Evolutionary conservation across 2,329 filamentous ascomycete genomes (phyloP).

Genomic region (Ampelomyces quisqualis): DNA sequence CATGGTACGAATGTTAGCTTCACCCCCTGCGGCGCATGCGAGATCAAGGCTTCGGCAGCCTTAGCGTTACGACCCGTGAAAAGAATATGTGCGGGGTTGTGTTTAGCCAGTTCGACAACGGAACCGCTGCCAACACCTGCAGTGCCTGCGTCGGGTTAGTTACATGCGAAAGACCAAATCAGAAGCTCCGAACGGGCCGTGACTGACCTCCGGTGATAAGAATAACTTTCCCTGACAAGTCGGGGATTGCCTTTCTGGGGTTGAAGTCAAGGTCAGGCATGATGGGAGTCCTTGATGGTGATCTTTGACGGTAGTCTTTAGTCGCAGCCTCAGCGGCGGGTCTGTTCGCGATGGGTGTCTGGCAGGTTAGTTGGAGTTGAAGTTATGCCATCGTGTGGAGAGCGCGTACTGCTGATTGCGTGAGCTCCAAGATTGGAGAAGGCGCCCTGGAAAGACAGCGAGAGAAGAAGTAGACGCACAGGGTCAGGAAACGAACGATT

Average conservation of each 20-base stretch:
- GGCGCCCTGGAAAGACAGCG: no score
- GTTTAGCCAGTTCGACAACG: constrained; percentile 43
- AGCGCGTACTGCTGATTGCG: no score
- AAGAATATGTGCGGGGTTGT: constrained; percentile 47
- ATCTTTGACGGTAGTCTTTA: no score
- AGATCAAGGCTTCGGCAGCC: constrained; percentile 40
- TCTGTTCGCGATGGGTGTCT: no score
- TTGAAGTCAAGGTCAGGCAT: constrained; percentile 12
- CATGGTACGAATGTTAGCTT: not conserved
- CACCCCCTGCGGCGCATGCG: constrained; percentile 26
- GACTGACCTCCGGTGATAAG: constrained; percentile 26
- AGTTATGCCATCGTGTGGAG: no score
- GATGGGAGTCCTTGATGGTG: no score
- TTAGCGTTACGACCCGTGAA: constrained; percentile 45
- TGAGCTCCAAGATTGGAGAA: no score
- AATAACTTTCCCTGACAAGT: constrained; percentile 22
- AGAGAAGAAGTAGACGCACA: no score
- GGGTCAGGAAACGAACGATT: no score
- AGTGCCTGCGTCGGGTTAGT: no score
- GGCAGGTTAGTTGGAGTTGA: no score
- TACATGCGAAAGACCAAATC: not conserved
- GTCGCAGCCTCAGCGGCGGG: no score
- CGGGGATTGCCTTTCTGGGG: constrained; percentile 22
- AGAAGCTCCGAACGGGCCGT: not conserved
- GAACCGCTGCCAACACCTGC: constrained; percentile 48